These are phyloP conservation scores for Martiniozyma asiatica DNA, from an alignment of 1,139 yeast species.

Conservation along the genomic window DNA sequence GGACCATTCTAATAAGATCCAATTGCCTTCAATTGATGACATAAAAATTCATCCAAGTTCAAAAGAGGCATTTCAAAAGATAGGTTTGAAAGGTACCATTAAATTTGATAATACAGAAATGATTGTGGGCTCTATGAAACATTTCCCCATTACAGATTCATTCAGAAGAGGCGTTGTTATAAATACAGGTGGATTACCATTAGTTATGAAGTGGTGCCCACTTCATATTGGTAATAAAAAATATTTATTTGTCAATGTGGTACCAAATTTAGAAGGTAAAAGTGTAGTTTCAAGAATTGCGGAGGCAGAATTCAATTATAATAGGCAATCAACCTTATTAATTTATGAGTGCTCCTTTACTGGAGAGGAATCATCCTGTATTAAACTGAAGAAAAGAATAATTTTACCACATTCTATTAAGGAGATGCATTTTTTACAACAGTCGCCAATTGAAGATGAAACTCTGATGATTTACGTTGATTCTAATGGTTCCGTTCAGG, in stretches of 20 bases:
- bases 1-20: background rate
- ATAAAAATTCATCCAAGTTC: background rate
- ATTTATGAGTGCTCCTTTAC: constrained; percentile 4
- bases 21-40: background rate
- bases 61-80: background rate
- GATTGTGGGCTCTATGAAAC: constrained; percentile 3
- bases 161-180: constrained; percentile 33
- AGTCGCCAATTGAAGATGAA: background rate
- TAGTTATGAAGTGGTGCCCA: constrained; percentile 44
- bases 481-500: constrained; percentile 27
- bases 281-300: background rate
- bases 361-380: too few relatives aligned
- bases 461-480: constrained; percentile 2
- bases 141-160: constrained; percentile 12
- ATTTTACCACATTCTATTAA: background rate
- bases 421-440: constrained; percentile 2
- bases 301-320: constrained; percentile 1
- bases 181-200: constrained; percentile 44
- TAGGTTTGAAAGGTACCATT: constrained; percentile 2
- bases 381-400: too few relatives aligned
- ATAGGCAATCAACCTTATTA: constrained; percentile 1
- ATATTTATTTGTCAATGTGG: constrained; percentile 18
- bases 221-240: constrained; percentile 7
- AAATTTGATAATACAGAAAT: background rate
- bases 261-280: background rate